Base-by-base conservation (phyloP, 495 filamentous ascomycete genomes). In the Daldinia decipiens region DNA sequence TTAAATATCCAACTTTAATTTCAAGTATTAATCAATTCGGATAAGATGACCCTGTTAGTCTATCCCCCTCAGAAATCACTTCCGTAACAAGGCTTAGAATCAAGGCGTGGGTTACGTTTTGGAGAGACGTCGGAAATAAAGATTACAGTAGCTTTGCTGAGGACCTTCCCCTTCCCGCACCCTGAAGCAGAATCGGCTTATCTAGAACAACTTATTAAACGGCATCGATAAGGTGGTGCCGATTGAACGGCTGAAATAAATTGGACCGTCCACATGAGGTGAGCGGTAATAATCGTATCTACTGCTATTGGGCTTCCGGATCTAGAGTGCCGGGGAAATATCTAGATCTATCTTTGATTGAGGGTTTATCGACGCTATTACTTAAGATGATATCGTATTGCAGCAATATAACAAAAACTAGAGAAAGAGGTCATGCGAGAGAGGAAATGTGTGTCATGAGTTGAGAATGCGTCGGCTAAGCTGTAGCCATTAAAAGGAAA, bases 361-460 rank as follows among this genome's bases (percentile, higher is more conserved):
- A 21, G 9, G 17, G 43, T 21, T 24, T 47, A 11, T 19, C 40
- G 43, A 47, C 19, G 43, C 43, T 47, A 47, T 47, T 47, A 47
- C 43, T 47, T 47, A 24, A 47, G 5, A 47, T 8, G 40, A 24
- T 24, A 47, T 47, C 43, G 19, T 1, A 47, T 21, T 24, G 43
- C 19, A 21, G 43, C 5, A 24, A 47, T 47, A 24, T 47, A 47
- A 21, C 9, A 12, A 0, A 21, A 47, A 21, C 8, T 17, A 21
- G 21, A 47, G 17, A 3, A 47, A 19, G 17, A 21, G 19, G 17
- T 36, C 45, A 71, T 39, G 47, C 39, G 56, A 65, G 11, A 27
- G 29, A 40, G 19, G 27, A 24, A 21, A 53, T 24, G 56, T 62
- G 65, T 57, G 62, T 70, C 68, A 66, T 71, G 51, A 66, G 62